Conservation (phyloP, 768 basidiomycete species). For the Dentipellis fragilis region DNA sequence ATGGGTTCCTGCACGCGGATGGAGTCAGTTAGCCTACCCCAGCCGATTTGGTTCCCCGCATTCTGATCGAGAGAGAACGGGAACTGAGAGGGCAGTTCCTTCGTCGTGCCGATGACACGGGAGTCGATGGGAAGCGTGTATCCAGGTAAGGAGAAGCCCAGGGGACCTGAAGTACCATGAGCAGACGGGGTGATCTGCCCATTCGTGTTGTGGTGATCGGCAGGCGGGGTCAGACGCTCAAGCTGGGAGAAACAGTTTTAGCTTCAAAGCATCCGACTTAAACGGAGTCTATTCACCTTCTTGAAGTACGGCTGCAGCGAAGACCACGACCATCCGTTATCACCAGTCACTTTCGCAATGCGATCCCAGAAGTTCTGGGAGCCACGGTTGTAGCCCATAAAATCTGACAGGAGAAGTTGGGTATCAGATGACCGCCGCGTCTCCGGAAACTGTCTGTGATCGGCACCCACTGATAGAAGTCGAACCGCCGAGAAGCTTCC, state of each 20-base stretch:
- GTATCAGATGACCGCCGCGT: neutral
- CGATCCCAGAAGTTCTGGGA: slow-evolving; percentile 18
- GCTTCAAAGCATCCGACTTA: neutral
- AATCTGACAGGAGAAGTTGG: slow-evolving; percentile 11
- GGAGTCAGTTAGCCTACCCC: slow-evolving; percentile 7
- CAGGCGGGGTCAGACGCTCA: neutral
- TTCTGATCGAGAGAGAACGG: slow-evolving; percentile 18
- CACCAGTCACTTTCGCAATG: slow-evolving; percentile 17
- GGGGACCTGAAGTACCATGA: slow-evolving; percentile 16
- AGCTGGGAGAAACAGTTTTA: neutral
- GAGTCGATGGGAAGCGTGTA: neutral
- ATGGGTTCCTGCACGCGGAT: neutral
- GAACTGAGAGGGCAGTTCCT: slow-evolving; percentile 14
- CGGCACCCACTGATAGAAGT: slow-evolving; percentile 10
- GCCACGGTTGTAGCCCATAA: slow-evolving; percentile 19
- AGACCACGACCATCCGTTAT: slow-evolving; percentile 17
- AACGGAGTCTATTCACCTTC: neutral
- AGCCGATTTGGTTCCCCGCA: slow-evolving; percentile 14
- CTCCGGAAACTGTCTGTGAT: neutral
- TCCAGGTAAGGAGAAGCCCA: slow-evolving; percentile 14
- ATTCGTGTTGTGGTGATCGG: slow-evolving; percentile 11
- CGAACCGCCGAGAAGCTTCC: slow-evolving; percentile 10
- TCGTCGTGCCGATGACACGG: slow-evolving; percentile 5
- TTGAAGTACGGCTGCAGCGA: neutral
- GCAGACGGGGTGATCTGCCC: slow-evolving; percentile 16